Evolutionary conservation across 1,284 basidiomycete genomes (phyloP).

Genomic region (Lentinula novae-zelandiae): DNA sequence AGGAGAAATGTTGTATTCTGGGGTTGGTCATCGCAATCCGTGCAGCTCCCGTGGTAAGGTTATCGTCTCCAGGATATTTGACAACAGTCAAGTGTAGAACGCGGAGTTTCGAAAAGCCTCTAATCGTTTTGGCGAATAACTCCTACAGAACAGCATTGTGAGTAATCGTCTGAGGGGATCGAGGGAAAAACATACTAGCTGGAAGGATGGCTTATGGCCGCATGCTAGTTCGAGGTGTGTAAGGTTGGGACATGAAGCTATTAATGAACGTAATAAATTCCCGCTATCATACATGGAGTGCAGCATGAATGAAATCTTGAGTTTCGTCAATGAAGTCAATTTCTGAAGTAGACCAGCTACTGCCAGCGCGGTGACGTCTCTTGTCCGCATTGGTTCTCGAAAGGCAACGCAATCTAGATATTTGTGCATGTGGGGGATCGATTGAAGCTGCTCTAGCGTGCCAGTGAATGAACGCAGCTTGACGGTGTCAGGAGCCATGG

Average conservation of each 20-base stretch:
- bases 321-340: constrained; percentile 48
- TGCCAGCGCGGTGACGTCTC: constrained; percentile 59
- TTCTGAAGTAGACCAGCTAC: constrained; percentile 53
- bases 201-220: constrained; percentile 65
- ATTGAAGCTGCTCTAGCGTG: constrained; percentile 59
- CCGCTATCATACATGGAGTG: constrained; percentile 72
- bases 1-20: constrained; percentile 54
- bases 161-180: not conserved
- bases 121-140: constrained; percentile 49
- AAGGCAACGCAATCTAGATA: constrained; percentile 50
- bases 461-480: constrained; percentile 55
- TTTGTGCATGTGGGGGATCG: constrained; percentile 41
- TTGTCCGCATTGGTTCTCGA: constrained; percentile 61
- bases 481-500: constrained; percentile 43
- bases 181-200: constrained; percentile 46
- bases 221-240: constrained; percentile 60
- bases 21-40: constrained; percentile 63
- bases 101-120: constrained; percentile 56
- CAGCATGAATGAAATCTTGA: constrained; percentile 61
- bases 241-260: constrained; percentile 58
- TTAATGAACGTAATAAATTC: constrained; percentile 60
- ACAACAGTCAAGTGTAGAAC: constrained; percentile 60
- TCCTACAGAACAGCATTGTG: constrained; percentile 31
- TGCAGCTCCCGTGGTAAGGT: constrained; percentile 51
- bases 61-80: constrained; percentile 59